Percentiles rank a stretch among this genome's conserved stretches.
Conservation (phyloP, 139 green algal genomes). For the Desmodesmus armatus region DNA sequence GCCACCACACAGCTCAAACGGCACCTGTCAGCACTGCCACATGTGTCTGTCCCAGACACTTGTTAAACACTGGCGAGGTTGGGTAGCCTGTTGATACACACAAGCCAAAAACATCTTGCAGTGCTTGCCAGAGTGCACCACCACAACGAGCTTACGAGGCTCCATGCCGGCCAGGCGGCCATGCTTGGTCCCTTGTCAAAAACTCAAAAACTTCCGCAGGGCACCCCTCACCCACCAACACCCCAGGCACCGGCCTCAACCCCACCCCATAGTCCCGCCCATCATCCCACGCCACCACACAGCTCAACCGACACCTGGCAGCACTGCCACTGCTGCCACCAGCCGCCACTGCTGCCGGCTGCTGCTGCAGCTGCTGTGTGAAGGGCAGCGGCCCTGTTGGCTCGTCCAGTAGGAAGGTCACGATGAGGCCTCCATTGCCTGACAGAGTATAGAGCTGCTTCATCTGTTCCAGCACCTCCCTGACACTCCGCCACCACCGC, state of each 20-base stretch:
- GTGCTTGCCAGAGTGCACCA: background rate
- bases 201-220: constrained; percentile 29
- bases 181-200: background rate
- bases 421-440: constrained; percentile 28
- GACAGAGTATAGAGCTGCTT: background rate
- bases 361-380: background rate
- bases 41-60: background rate
- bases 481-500: constrained; percentile 83
- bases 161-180: too few species aligned
- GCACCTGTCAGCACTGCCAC: background rate
- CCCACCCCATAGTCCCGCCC: constrained; percentile 20
- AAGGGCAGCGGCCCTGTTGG: constrained; percentile 14
- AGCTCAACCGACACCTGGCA: background rate
- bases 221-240: constrained; percentile 30
- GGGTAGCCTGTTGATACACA: too few species aligned
- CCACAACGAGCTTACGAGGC: background rate
- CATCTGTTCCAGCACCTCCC: constrained; percentile 77
- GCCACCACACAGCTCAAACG: background rate
- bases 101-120: background rate
- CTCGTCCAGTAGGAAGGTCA: constrained; percentile 44
- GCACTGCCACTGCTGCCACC: background rate
- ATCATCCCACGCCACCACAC: constrained; percentile 27
- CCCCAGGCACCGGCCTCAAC: constrained; percentile 24
- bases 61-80: too few species aligned
- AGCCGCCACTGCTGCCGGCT: background rate